Percentiles rank a stretch among this genome's conserved stretches.
These are phyloP conservation scores for Borovskyia barvae DNA, from an alignment of 208 protist species.

Conservation along the genomic window DNA sequence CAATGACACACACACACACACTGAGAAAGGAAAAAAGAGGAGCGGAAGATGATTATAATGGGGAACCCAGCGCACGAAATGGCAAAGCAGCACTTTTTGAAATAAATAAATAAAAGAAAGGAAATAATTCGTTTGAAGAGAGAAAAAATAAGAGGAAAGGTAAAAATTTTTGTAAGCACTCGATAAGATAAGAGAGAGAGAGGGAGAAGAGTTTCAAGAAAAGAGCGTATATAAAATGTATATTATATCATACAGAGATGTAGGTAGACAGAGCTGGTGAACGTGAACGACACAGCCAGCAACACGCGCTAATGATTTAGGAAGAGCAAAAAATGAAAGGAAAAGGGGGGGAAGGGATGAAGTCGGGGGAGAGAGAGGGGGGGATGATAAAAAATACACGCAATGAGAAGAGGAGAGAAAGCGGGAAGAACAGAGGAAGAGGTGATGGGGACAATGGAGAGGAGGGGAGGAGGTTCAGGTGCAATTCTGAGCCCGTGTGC, in stretches of 20 bases:
- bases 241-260: no score
- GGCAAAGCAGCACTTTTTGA: no score
- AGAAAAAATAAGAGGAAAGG: no score
- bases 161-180: no score
- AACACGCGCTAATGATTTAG: background rate
- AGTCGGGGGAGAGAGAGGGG: background rate
- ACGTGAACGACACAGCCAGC: background rate
- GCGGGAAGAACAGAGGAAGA: background rate
- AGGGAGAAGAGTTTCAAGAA: background rate
- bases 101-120: no score
- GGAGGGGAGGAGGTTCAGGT: background rate
- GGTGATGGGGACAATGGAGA: background rate
- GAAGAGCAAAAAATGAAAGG: conserved; percentile 2
- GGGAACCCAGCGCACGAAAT: no score
- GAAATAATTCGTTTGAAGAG: no score
- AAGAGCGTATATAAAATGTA: background rate
- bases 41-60: no score
- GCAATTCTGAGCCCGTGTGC: background rate
- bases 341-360: conserved; percentile 4
- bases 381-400: background rate
- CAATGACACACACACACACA: no score
- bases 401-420: conserved; percentile 1
- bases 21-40: no score
- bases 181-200: background rate
- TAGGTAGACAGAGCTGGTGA: no score